Base-by-base conservation (phyloP, 2,329 filamentous ascomycete species). In the Phyllosticta ampelicida region DNA sequence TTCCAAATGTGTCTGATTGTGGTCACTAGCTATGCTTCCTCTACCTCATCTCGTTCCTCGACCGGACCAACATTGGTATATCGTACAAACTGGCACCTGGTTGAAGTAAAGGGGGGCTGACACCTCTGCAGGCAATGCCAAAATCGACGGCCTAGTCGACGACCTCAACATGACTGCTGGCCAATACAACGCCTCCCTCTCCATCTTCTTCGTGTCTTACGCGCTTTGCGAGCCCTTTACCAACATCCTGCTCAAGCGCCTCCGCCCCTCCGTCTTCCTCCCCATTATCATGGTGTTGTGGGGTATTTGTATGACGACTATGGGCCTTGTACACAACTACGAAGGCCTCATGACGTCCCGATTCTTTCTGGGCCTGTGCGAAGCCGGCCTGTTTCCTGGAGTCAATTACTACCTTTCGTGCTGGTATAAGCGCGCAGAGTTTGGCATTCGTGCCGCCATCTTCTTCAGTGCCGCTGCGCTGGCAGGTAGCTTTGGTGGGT, bases 131-230 rank as follows among this genome's bases (percentile, higher is more conserved):
- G 88, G 88, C 51, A 94, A 79, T 72, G 89, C 81, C 2, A 81
- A 81, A 65, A 75, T 84, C 20, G 80, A 77, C n/a, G 79, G 80
- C 13, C 69, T 84, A 2, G 70, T 78, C 57, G 67, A 77, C 10
- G 83, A 87, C 59, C 74, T 94, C 6, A 63, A 79, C 29, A 81
- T 92, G 76, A 78, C 78, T 0, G 77, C 80, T 2, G 72, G 77
- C 5, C 77, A 87, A 66, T 95, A 90, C 74, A 91, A 91, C 69
- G 77, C 81, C 20, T 81, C 85, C 0, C 77, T 95, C 8, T 89
- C 87, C 30, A 86, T 95, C 64, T 95, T 95, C 75, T 95, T 95
- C 74, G 78, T 95, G 54, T 90, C 87, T 0, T 96, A 96, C 69
- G 80, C 87, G 1, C 72, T 90, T 30, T 90, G 89, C 62, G 89